These are phyloP conservation scores for Myrica gale DNA, from an alignment of 306 rosid genomes.

Conservation along the genomic window DNA sequence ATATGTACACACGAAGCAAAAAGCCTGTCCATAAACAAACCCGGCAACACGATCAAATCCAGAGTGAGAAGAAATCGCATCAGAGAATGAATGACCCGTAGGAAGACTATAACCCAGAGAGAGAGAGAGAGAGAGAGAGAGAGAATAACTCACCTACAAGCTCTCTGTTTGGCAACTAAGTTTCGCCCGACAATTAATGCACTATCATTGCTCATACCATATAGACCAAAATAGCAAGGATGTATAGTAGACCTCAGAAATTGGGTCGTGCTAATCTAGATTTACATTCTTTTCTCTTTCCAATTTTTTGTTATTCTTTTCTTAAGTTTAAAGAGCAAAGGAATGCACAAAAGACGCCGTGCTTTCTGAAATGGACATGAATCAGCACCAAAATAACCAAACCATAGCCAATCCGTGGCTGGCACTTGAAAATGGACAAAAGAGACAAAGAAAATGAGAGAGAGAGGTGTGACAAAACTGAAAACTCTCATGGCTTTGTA, in stretches of 20 bases:
- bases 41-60: slow-evolving; percentile 8
- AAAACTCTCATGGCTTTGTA: slow-evolving; percentile 29
- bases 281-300: slow-evolving; percentile 3
- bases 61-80: not conserved
- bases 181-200: slow-evolving; percentile 5
- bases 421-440: slow-evolving; percentile 12
- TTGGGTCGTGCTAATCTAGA: slow-evolving; percentile 16
- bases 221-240: not conserved
- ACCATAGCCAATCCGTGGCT: slow-evolving; percentile 20
- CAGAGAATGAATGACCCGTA: slow-evolving; percentile 12
- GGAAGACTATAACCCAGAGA: slow-evolving; percentile 3
- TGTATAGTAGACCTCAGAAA: slow-evolving; percentile 1
- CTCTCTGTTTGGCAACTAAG: not conserved
- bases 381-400: slow-evolving; percentile 27
- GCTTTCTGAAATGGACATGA: slow-evolving; percentile 16
- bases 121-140: not conserved
- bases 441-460: slow-evolving; percentile 5
- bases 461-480: slow-evolving; percentile 20
- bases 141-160: not conserved
- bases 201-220: not conserved
- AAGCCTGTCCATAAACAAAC: slow-evolving; percentile 2
- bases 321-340: slow-evolving; percentile 5
- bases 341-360: slow-evolving; percentile 15
- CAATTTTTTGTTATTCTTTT: not conserved
- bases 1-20: slow-evolving; percentile 15